These are phyloP conservation scores for Annona cherimola DNA, from an alignment of 164 flowering plant genomes.

Conservation along the genomic window DNA sequence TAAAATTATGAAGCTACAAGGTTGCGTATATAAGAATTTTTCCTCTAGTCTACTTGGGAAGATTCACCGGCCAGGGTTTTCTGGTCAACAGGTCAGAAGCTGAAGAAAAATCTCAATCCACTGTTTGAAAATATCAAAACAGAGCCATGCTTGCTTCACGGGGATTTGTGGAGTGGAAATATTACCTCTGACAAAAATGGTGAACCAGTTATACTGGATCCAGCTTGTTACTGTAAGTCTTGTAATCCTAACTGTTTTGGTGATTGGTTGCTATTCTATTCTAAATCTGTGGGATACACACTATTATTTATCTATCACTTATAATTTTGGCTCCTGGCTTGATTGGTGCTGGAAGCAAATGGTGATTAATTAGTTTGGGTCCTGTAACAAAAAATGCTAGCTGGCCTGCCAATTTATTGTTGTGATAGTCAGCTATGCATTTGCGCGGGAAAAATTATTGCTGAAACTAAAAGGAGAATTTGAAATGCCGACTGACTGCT, in stretches of 20 bases:
- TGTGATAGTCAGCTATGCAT: background rate
- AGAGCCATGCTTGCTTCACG: conserved; percentile 94
- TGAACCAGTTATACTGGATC: conserved; percentile 92
- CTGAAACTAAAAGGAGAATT: background rate
- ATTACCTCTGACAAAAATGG: conserved; percentile 78
- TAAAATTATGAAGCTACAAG: background rate
- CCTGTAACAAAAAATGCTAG: background rate
- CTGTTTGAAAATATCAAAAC: conserved; percentile 68
- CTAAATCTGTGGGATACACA: background rate
- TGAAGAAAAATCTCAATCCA: conserved; percentile 61
- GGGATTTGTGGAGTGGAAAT: conserved; percentile 98
- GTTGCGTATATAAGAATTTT: background rate
- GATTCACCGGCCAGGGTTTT: background rate
- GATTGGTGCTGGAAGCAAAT: background rate
- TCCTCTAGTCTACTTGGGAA: background rate
- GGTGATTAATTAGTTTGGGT: background rate
- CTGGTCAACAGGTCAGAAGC: conserved; percentile 56
- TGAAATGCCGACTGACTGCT: no score
- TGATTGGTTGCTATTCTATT: background rate
- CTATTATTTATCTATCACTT: no score
- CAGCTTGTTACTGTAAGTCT: conserved; percentile 96
- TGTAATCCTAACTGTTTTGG: background rate
- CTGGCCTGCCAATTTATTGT: background rate
- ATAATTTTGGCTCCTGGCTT: background rate
- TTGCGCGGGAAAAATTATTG: background rate